Evolutionary conservation across 2,329 filamentous ascomycete species (phyloP), one percentile per base, ranked within the genome.

Genomic region (Colletotrichum brevisporum): DNA sequence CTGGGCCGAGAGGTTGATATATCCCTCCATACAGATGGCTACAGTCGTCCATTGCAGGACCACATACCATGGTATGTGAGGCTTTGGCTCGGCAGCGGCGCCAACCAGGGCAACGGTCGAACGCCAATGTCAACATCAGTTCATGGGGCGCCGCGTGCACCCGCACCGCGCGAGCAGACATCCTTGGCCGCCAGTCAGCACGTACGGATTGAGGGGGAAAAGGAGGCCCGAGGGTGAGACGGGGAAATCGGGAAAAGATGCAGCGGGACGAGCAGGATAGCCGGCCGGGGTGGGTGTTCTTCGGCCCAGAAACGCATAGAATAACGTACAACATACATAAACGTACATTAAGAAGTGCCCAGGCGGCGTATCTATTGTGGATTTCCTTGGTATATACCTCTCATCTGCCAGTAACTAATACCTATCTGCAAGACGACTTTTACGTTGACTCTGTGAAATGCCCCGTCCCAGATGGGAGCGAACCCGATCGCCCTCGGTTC

Each of bases 221-320:
- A 24, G 21, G 27, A 31, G 27, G 27, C 27, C 41, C 39, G 43
- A 50, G 27, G 18, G 43, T 21, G 56, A 47, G 43, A 59, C 56
- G 56, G 57, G 47, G 45, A 18, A 60, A 50, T 39, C 48, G 31
- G 47, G 36, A 27, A 26, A 53, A 51, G 6, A 21, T 45, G 39
- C 57, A 18, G 13, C 12, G 15, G 41, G 36, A 8, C 36, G 13
- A 39, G 36, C 21, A 21, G 21, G 1, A 36, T 36, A 36, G 2
- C 31, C 31, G 31, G 31, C 31, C 31, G 31, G 31, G 31, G 31
- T 36, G 31, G 31, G 8, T 36, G 10, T 36, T 36, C 31, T 36
- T 36, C 31, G 31, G 31, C 31, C 2, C 6, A 8, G 31, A 36
- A 8, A 9, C 5, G 8, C 15, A 45, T n/a, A 51, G 31, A 24